phyloP scores from a whole-genome alignment of 257 asterid species.

The Solanum acaule region DNA sequence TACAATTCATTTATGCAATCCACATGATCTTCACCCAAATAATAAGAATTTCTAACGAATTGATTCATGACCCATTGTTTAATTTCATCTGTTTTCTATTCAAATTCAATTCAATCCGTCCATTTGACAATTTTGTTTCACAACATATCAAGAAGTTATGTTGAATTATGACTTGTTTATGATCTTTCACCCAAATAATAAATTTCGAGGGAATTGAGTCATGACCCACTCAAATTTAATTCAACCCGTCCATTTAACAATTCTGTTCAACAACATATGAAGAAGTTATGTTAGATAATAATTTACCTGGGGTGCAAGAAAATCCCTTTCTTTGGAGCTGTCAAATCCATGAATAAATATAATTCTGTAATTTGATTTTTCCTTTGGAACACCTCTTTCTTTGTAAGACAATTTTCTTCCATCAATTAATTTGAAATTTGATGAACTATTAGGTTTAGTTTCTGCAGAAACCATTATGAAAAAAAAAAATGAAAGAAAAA shows the following conservation, averaged over 20 bases:
- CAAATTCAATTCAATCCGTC: neutral
- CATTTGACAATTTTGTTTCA: neutral
- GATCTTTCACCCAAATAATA: neutral
- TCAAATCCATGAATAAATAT: conserved; percentile 85
- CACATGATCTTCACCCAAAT: no score
- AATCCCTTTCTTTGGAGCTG: conserved; percentile 79
- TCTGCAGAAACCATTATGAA: neutral
- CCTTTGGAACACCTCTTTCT: conserved; percentile 73
- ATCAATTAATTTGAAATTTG: conserved; percentile 54
- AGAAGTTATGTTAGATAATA: neutral
- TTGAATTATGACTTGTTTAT: no score
- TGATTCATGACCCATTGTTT: neutral
- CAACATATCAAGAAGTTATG: neutral
- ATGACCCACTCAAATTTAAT: neutral
- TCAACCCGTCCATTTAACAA: no score
- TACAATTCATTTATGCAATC: neutral
- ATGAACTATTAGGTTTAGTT: neutral
- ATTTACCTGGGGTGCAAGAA: conserved; percentile 65
- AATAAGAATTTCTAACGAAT: neutral
- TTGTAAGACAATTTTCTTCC: conserved; percentile 78
- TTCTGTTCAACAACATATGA: neutral
- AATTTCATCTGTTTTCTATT: no score
- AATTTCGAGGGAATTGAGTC: neutral
- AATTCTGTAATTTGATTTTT: conserved; percentile 46
- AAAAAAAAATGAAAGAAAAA: no score